Evolutionary conservation across 352 stramenopile genomes (phyloP), one percentile per base, ranked within the genome.

Genomic region (Phytophthora sp.): DNA sequence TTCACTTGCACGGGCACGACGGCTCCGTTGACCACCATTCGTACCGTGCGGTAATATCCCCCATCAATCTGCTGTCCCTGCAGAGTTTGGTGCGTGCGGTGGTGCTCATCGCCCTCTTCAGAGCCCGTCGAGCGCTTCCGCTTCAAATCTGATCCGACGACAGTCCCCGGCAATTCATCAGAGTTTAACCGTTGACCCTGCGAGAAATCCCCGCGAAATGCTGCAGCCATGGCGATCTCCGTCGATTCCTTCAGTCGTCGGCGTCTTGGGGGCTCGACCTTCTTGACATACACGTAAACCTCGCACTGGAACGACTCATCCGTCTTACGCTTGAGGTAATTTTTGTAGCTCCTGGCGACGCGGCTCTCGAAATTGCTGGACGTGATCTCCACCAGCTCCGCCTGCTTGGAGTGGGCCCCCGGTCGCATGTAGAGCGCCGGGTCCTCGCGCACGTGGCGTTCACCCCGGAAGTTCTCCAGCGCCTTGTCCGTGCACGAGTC

Each of bases 301-400:
- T 89, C 83, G 62, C 82, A 94, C 60, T 89, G 77, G 57, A 90
- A 92, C n/a, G 63, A 66, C 16, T 71, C 71, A 20, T 65, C 46
- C 23, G 69, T 64, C 62, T 90, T 91, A 59, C 80, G 78, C 70
- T 91, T 91, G 60, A 94, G 77, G 54, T 84, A 92, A 44, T 94
- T 94, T 42, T 79, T 81, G 68, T 89, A 92, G 26, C 80, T 87
- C 50, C 86, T 79, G 57, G 79, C 74, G 51, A 94, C 79, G 27
- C 86, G 84, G 16, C 66, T 69, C 57, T 90, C 80, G 59, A 94
- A 94, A 64, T 92, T 94, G 27, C 46, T 62, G 23, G 77, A 58
- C 9, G 69, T 79, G 59, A 94, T 75, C 52, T 87, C 67, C 52
- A 94, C 84, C 46, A 92, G 76, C 57, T 92, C 86, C n/a, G 82